Evolutionary conservation across 768 basidiomycete genomes (phyloP).

Genomic region (Pilatotrama ljubarskyi): DNA sequence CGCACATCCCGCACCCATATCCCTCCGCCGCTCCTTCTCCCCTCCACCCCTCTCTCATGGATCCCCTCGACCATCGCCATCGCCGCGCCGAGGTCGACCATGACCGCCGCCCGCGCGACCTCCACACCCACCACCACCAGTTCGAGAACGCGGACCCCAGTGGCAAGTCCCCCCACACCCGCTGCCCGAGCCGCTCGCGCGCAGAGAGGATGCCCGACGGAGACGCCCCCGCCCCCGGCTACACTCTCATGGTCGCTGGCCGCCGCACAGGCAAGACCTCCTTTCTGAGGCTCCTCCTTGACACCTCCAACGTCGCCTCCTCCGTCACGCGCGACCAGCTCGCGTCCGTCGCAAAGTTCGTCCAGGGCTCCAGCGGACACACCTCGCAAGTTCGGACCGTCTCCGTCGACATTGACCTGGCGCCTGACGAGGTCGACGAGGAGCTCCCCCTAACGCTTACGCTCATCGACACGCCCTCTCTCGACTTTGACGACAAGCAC

Average conservation of each 20-base stretch:
- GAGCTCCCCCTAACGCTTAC: slow-evolving; percentile 59
- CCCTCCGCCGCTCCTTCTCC: slow-evolving; percentile 50
- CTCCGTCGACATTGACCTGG: slow-evolving; percentile 70
- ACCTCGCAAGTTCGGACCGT: slow-evolving; percentile 72
- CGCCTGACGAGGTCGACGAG: slow-evolving; percentile 47
- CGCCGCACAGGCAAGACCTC: slow-evolving; percentile 85
- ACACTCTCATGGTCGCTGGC: slow-evolving; percentile 81
- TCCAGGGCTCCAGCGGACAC: slow-evolving; percentile 70
- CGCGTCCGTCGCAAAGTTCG: slow-evolving; percentile 78
- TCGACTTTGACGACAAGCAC: slow-evolving; percentile 70
- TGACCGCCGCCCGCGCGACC: slow-evolving; percentile 25
- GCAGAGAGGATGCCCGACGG: slow-evolving; percentile 23
- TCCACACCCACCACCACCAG: slow-evolving; percentile 17
- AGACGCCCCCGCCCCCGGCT: slow-evolving; percentile 42
- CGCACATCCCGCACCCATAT: slow-evolving; percentile 47
- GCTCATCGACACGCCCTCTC: slow-evolving; percentile 80
- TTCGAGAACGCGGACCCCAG: neutral
- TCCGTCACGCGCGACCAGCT: slow-evolving; percentile 72
- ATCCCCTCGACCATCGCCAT: slow-evolving; percentile 52
- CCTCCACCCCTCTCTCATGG: slow-evolving; percentile 54
- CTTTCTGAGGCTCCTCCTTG: slow-evolving; percentile 82
- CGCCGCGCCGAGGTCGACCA: slow-evolving; percentile 46
- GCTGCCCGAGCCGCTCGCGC: slow-evolving; percentile 28
- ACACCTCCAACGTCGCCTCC: slow-evolving; percentile 70
- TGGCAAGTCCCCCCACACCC: slow-evolving; percentile 30